Evolutionary conservation across 352 stramenopile genomes (phyloP), one percentile per base, ranked within the genome.

Genomic region (Elongisporangium anandrum): DNA sequence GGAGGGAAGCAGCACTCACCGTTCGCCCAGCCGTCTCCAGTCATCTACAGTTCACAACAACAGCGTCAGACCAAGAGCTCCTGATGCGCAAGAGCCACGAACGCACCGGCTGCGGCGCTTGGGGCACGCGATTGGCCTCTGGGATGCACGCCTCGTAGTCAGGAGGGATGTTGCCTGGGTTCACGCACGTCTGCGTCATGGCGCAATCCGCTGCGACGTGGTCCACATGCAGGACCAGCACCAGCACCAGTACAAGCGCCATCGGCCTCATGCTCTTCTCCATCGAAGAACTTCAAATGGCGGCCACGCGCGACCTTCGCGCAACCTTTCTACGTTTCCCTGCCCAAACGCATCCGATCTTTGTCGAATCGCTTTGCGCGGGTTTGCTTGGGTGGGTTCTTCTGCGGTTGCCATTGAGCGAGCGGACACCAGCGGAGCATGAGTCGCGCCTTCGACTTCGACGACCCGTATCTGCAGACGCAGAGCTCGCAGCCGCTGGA

Each of bases 141-240:
- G 84, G 84, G 52, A 92, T 92, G 57, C 84, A 94, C 34, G 55
- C 52, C 45, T 89, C 73, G 59, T 84, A 91, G 69, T 94, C 84
- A 0, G 79, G n/a, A n/a, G n/a, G 79, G 0, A 77, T 58, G 54
- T 94, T 91, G 26, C 72, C 73, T 0, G 81, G 80, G 54, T 91
- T 91, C 24, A 89, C 70, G 60, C 84, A 94, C 22, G 75, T 87
- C 68, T 92, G 81, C 8, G 84, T 92, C 81, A 94, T 94, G 7
- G 80, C 71, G 47, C 84, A 94, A 50, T 77, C 76, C 57, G 65
- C 72, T 15, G 65, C 34, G 3, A 47, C 8, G 34, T 19, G 20
- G 9, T 41, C 29, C 29, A 41, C 29, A 41, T 8, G 13, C 9
- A 41, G 5, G 4, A 41, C 4, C 29, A 41, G 29, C 29, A 13